A percentile compares a stretch with the other conserved stretches of the same genome.
Evolutionary conservation across 306 rosid species (phyloP).

Genomic region (Purshia tridentata): DNA sequence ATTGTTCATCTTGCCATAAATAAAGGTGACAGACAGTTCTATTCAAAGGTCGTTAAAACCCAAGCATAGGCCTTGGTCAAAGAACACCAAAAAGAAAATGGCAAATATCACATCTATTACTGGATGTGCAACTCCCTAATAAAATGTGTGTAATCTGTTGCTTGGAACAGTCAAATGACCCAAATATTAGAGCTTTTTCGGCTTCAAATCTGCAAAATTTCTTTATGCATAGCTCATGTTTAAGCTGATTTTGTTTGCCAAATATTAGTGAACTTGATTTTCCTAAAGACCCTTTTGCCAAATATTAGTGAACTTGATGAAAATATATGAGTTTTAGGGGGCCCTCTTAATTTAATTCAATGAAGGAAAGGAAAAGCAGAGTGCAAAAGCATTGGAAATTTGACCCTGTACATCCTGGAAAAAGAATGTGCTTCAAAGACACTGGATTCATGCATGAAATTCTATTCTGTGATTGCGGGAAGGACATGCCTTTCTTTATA

Average conservation of each 20-base stretch:
- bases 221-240: background rate
- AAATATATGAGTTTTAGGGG: background rate
- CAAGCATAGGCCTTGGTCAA: background rate
- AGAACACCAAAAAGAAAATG: background rate
- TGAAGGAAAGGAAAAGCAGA: background rate
- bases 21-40: background rate
- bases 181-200: background rate
- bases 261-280: background rate
- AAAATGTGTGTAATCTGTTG: background rate
- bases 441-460: background rate
- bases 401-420: background rate
- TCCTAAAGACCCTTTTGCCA: too few relatives aligned
- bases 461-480: background rate
- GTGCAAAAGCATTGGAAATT: background rate
- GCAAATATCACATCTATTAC: background rate
- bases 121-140: background rate
- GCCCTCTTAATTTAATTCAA: background rate
- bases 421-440: slow-evolving; percentile 1
- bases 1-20: background rate
- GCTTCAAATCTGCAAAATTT: background rate
- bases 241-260: background rate
- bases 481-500: background rate
- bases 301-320: background rate
- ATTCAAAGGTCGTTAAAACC: background rate
- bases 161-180: slow-evolving; percentile 5